Evolutionary conservation across 768 basidiomycete species (phyloP).

Genomic region (Russula foetens): DNA sequence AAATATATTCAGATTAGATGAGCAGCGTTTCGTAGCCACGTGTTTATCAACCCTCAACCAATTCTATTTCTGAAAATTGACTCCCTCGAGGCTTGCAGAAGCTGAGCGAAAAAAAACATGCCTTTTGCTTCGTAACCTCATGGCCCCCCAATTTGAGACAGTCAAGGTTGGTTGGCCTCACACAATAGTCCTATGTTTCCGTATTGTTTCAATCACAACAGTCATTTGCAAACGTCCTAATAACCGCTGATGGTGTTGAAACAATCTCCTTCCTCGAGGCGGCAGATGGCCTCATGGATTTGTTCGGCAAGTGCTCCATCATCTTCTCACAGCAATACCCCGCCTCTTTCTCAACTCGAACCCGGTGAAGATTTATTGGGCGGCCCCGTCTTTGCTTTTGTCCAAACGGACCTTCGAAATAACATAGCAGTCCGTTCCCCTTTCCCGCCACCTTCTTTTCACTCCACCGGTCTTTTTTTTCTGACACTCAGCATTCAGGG

Average conservation of each 20-base stretch:
- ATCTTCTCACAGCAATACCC: background rate
- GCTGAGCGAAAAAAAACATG: background rate
- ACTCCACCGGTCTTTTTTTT: background rate
- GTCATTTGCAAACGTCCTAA: slow-evolving; percentile 83
- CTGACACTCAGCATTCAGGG: slow-evolving; percentile 36
- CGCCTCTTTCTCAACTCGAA: too few relatives aligned
- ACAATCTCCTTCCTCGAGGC: slow-evolving; percentile 78
- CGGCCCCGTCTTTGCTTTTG: slow-evolving; percentile 61
- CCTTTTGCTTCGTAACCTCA: slow-evolving; percentile 20
- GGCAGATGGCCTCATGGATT: slow-evolving; percentile 70
- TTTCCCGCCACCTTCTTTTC: background rate
- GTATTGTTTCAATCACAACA: slow-evolving; percentile 26
- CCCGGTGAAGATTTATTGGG: slow-evolving; percentile 50
- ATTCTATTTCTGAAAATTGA: too few relatives aligned
- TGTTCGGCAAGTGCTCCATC: slow-evolving; percentile 48
- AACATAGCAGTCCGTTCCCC: slow-evolving; percentile 52
- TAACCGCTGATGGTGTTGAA: slow-evolving; percentile 71
- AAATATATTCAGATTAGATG: background rate
- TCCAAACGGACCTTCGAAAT: slow-evolving; percentile 59
- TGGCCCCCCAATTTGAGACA: slow-evolving; percentile 60
- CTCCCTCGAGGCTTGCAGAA: too few relatives aligned
- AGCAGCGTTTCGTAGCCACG: background rate
- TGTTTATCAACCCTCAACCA: background rate
- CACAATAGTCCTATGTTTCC: background rate
- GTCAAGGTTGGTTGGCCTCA: slow-evolving; percentile 41